phyloP scores from a whole-genome alignment of 2,329 filamentous ascomycete species.

The Cytospora piceae region DNA sequence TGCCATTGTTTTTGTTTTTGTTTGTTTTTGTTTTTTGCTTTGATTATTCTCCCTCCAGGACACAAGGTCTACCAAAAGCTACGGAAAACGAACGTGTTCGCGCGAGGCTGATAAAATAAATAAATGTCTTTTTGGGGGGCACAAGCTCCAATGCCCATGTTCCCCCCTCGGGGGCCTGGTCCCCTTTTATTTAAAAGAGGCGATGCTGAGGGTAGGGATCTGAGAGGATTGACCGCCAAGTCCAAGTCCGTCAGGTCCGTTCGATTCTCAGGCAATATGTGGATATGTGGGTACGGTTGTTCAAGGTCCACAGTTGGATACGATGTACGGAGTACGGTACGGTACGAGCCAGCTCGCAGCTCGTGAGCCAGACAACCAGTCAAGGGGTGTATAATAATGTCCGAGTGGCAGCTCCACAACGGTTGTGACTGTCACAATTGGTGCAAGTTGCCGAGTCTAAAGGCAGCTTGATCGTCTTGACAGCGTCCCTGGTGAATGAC shows the following conservation, averaged over 20 bases:
- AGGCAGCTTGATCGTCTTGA: not conserved
- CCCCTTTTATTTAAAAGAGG: conserved; percentile 27
- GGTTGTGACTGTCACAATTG: not conserved
- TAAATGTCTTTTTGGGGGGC: not conserved
- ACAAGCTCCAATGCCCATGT: conserved; percentile 5
- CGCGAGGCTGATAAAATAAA: conserved; percentile 12
- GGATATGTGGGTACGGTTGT: conserved; percentile 25
- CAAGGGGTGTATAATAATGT: not conserved
- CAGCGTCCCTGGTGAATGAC: not conserved
- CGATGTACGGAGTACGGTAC: conserved; percentile 20
- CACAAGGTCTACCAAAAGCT: conserved; percentile 29
- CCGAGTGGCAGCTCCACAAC: not conserved
- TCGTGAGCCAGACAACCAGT: conserved; percentile 1
- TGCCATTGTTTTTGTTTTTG: conserved; percentile 21
- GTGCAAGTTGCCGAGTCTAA: not conserved
- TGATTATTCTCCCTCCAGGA: conserved; percentile 19
- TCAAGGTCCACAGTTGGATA: conserved; percentile 29
- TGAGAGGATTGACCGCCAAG: conserved; percentile 29
- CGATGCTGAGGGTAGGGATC: conserved; percentile 23
- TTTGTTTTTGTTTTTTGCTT: not conserved
- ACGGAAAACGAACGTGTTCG: conserved; percentile 28
- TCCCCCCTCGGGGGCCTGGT: conserved; percentile 13
- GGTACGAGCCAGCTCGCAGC: not conserved
- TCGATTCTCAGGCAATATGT: conserved; percentile 31
- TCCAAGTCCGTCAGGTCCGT: conserved; percentile 14